These are phyloP conservation scores for Trichoderma parareesei DNA, from an alignment of 495 filamentous ascomycete species.

Conservation along the genomic window DNA sequence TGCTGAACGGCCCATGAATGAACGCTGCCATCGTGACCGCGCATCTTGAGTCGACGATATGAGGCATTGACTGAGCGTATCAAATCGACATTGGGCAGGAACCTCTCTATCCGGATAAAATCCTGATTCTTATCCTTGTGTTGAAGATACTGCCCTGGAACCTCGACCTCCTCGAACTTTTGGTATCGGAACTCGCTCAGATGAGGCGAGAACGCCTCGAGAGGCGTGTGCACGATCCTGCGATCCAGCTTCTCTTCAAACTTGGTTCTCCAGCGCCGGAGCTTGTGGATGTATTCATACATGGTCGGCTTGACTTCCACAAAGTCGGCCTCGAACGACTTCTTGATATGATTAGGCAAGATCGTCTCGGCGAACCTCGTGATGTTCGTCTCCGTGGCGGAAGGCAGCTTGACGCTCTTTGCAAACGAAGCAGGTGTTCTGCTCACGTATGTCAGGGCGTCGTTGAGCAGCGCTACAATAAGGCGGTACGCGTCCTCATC, in stretches of 20 bases:
- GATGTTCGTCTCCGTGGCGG: slow-evolving; percentile 90
- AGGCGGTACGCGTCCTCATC: slow-evolving; percentile 97
- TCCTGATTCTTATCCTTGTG: slow-evolving; percentile 98
- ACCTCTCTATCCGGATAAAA: slow-evolving; percentile 92
- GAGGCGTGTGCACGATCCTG: slow-evolving; percentile 53
- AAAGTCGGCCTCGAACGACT: slow-evolving; percentile 93
- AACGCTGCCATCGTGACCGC: slow-evolving; percentile 93
- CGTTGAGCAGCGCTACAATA: slow-evolving; percentile 95
- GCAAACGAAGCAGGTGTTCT: slow-evolving; percentile 78
- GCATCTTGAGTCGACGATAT: slow-evolving; percentile 86
- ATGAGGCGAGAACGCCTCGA: slow-evolving; percentile 78
- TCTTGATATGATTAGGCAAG: slow-evolving; percentile 82
- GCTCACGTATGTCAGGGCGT: slow-evolving; percentile 81
- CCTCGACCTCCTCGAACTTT: slow-evolving; percentile 97
- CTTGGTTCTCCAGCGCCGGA: slow-evolving; percentile 92
- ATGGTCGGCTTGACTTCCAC: slow-evolving; percentile 88
- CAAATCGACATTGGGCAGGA: slow-evolving; percentile 88
- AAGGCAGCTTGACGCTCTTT: slow-evolving; percentile 81
- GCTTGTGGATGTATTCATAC: slow-evolving; percentile 94
- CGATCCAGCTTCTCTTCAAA: slow-evolving; percentile 97
- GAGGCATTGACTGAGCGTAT: slow-evolving; percentile 81
- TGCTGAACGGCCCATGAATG: slow-evolving; percentile 95
- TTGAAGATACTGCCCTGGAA: slow-evolving; percentile 92
- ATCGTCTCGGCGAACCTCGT: slow-evolving; percentile 95
- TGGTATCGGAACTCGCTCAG: slow-evolving; percentile 94